Base-by-base conservation (phyloP, 768 basidiomycete genomes). In the Leccinum uliginosum region DNA sequence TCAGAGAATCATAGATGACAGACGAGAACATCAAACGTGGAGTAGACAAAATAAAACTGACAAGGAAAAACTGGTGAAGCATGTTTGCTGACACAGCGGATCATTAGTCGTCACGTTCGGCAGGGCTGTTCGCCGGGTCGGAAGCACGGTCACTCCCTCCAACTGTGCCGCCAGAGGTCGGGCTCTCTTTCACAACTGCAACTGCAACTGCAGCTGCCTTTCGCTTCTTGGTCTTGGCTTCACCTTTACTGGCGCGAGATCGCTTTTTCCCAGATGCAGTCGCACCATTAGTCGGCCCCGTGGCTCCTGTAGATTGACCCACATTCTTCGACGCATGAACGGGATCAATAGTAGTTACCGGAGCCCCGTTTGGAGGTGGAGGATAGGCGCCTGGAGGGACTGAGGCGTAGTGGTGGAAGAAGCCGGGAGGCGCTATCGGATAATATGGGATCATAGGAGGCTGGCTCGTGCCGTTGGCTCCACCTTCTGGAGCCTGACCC, bases 371-470 rank as follows among this genome's bases (percentile, higher is more conserved):
- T 15, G 65, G 54, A 9, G 70, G 70, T 24, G 74, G 69, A 30
- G 74, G 64, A 59, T 67, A 74, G 24, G 64, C 62, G 40, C 73
- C 60, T 50, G 74, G 57, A 30, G 69, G 47, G 5, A 71, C 63
- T 26, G 73, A 38, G 14, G 69, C 61, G 6, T 73, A 70, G 48
- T 72, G 72, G 0, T 75, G 72, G 54, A 74, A 79, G 61, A 76
- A 78, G 27, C 74, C 73, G 1, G 75, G 68, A 6, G 74, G 76
- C 24, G 75, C 71, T 23, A 76, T 19, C 14, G 74, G 61, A 48
- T 75, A 77, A 59, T 75, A 75, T 4, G 72, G 61, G 6, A 73
- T 67, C 60, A 70, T 67, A 11, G 71, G 65, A 32, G 66, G 67
- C 38, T 71, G 70, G 29, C 11, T 59, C 6, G 62, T 60, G 56